Evolutionary conservation across 345 rosid genomes (phyloP).

Genomic region (Hypericum perforatum): DNA sequence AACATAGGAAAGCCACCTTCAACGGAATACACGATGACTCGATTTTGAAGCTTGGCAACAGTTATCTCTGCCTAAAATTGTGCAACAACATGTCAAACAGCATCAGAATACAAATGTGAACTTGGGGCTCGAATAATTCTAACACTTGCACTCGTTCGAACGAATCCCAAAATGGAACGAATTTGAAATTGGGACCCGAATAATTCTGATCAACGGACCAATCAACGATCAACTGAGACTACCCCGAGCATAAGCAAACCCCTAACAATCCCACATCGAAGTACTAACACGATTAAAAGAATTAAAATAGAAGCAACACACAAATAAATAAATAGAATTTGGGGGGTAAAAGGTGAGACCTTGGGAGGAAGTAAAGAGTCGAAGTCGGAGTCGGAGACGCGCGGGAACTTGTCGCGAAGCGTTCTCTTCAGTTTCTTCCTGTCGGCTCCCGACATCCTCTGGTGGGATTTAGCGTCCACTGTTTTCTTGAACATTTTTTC

Average conservation of each 20-base stretch:
- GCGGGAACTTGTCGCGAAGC: conserved; percentile 49
- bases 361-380: conserved; percentile 78
- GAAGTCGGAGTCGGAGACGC: conserved; percentile 59
- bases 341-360: conserved; percentile 23
- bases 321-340: neutral
- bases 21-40: conserved; percentile 56
- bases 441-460: conserved; percentile 95
- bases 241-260: too few relatives aligned
- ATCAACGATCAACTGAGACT: too few relatives aligned
- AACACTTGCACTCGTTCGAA: too few relatives aligned
- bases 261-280: too few relatives aligned
- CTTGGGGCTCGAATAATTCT: too few relatives aligned
- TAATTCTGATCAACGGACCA: too few relatives aligned
- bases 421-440: conserved; percentile 73
- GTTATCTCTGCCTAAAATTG: conserved; percentile 58
- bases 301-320: too few relatives aligned
- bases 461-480: conserved; percentile 77
- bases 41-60: conserved; percentile 76
- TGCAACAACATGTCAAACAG: too few relatives aligned
- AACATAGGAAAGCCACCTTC: conserved; percentile 86
- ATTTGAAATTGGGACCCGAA: too few relatives aligned
- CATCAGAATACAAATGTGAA: too few relatives aligned
- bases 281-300: neutral
- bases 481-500: conserved; percentile 82
- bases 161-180: too few relatives aligned